Evolutionary conservation across 2,329 filamentous ascomycete genomes (phyloP), one percentile per base, ranked within the genome.

Genomic region (Sphaceloma murrayae): DNA sequence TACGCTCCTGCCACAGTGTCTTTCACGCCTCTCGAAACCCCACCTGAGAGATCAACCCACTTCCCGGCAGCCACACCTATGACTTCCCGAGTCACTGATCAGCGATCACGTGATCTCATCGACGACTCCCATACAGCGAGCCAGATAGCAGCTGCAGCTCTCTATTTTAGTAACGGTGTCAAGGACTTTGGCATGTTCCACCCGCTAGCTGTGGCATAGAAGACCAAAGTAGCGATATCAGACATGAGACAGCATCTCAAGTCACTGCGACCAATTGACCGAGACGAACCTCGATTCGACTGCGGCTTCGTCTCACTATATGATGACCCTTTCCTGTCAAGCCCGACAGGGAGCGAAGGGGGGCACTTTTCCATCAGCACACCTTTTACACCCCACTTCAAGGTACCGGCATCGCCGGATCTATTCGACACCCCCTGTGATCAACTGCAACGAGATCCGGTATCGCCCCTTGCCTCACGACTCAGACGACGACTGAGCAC

Each of bases 191-290:
- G 33, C 18, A 13, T 36, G 8, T 40, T 40, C 24, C 36, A 40
- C 4, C 36, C 22, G 10, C 36, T 40, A 26, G 36, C 36, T 27
- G 36, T 40, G 36, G 36, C 36, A 29, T 40, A 40, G 36, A 40
- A 30, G 19, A 40, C 36, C 36, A 40, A 19, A 13, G 36, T 14
- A 29, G 22, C 24, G 16, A 17, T 29, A 30, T 22, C 36, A 40
- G 36, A 40, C 16, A 40, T 30, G 24, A 40, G 24, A 17, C 22
- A 30, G 16, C 26, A 26, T 30, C n/a, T 40, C 3, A 14, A 9
- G 24, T 40, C 36, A 9, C 19, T 40, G 11, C 36, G 30, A 30
- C 36, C 36, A 18, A n/a, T 24, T 5, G n/a, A 27, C 8, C 24
- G 22, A 17, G 22, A n/a, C 9, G 22, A 27, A 14, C 36, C 36